Evolutionary conservation across 306 rosid genomes (phyloP), one percentile per base, ranked within the genome.

Genomic region (Phaseolus lunatus): DNA sequence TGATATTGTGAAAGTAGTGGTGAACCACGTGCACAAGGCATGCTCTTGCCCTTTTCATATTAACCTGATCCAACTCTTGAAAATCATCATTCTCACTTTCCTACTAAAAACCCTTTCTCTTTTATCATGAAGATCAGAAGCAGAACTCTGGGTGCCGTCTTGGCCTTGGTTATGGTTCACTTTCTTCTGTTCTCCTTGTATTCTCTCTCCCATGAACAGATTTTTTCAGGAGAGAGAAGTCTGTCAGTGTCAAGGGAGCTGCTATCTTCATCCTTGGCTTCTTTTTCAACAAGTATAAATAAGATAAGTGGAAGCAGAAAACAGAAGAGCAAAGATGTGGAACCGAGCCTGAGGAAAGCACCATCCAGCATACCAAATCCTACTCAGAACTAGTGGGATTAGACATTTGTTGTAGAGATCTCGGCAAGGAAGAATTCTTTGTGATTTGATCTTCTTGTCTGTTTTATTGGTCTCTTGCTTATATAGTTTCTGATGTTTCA

Each of bases 331-430:
- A 87, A 84, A 84, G 88, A 75, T 80, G 84, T 87, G 90, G 91
- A 87, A 69, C 78, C 61, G 5, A 85, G 86, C 70, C 73, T 87
- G 66, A 85, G 81, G 81, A 84, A 35, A 80, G 86, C 85, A 45
- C 91, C 94, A 20, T 80, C 87, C 14, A 87, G 82, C 63, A 83
- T 78, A n/a, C 88, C 89, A 72, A 87, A 89, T 86, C 94, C 94
- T 63, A 89, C 82, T 4, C 94, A 89, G 78, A 89, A 89, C 71
- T 82, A 84, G 88, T 85, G 82, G 84, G 39, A 56, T 43, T 52
- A n/a, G 43, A 59, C 26, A 3, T 50, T 35, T 45, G 24, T 26
- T n/a, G 1, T 22, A 7, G 74, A 70, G 77, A 65, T 69, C 80
- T 75, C 67, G n/a, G 27, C 73, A 29, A 73, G 56, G 72, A 65